Evolutionary conservation across 148 eudicot genomes (phyloP), one percentile per base, ranked within the genome.

Genomic region (Tetragonia tetragonoides): DNA sequence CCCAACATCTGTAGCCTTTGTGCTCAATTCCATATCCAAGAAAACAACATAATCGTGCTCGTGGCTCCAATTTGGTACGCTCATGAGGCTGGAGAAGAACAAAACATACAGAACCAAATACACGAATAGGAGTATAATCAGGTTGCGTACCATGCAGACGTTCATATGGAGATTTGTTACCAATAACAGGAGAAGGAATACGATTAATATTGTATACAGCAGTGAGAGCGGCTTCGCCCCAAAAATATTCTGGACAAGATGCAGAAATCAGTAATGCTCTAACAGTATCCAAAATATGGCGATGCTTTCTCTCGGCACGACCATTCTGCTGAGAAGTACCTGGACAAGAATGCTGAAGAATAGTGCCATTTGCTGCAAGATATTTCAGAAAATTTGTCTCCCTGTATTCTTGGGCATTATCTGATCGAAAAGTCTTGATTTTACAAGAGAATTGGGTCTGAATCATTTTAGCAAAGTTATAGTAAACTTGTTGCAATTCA

Each of bases 101-200:
- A 73, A 79, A 73, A 28, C 73, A 66, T 5, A 75, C 67, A 53
- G 56, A 79, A 38, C 82, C 57, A 66, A 61, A 64, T 2, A 61
- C 42, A 21, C 47, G 68, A 51, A 72, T 24, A 2, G 2, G 7
- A 53, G 16, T 5, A 34, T 34, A 72, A 6, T 49, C 3, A 24
- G 75, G 64, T 2, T 34, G 0, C 5, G 18, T 53, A 21, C 64
- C 46, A 72, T 51, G 54, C 18, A 72, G 28, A 14, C 23, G 63
- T 37, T 37, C 23, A 72, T 72, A 72, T 7, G 34, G 34, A 28
- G 34, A 28, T 28, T 28, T 28, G 34, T 28, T 28, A 1, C 34
- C 34, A 28, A 28, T 24, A 3, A 42, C 37, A 10, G 64, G 53
- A 0, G 39, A 24, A 8, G 63, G 62, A 63, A 78, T 66, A 3